Evolutionary conservation across 129 eudicot species (phyloP).

Genomic region (Ambrosia artemisiifolia): DNA sequence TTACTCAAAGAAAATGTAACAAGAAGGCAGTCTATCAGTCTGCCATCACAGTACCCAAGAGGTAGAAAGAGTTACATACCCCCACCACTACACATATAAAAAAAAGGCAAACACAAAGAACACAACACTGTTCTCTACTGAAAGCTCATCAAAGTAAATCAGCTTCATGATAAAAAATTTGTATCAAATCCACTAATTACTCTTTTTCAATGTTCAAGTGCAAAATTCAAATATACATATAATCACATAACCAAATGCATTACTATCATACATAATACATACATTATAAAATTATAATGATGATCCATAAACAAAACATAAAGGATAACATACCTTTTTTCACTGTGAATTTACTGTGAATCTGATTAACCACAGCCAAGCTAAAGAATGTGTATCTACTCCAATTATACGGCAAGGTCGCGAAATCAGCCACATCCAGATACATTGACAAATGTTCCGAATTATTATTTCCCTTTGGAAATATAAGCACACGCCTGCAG

Average conservation of each 20-base stretch:
- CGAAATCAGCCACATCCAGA: slow-evolving; percentile 83
- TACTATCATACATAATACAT: neutral
- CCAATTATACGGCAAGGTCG: slow-evolving; percentile 87
- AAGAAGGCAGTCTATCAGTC: neutral
- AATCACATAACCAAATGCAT: neutral
- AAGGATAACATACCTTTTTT: slow-evolving; percentile 58
- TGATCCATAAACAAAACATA: neutral
- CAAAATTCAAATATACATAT: neutral
- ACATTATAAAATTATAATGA: slow-evolving; percentile 1
- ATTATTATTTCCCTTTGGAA: slow-evolving; percentile 95
- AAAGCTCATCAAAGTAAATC: neutral
- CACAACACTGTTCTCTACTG: neutral
- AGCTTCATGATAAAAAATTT: neutral
- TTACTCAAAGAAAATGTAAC: neutral
- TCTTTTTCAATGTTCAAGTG: neutral
- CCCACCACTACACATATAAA: neutral
- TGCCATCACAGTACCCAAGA: neutral
- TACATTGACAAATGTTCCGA: slow-evolving; percentile 88
- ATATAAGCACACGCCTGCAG: slow-evolving; percentile 83
- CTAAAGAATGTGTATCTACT: slow-evolving; percentile 88
- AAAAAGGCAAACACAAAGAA: neutral
- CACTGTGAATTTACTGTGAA: slow-evolving; percentile 50
- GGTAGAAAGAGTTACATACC: neutral
- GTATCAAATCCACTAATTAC: slow-evolving; percentile 1
- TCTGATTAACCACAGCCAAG: slow-evolving; percentile 82